phyloP scores from a whole-genome alignment of 2,329 filamentous ascomycete species.

The Onygenales sp. region DNA sequence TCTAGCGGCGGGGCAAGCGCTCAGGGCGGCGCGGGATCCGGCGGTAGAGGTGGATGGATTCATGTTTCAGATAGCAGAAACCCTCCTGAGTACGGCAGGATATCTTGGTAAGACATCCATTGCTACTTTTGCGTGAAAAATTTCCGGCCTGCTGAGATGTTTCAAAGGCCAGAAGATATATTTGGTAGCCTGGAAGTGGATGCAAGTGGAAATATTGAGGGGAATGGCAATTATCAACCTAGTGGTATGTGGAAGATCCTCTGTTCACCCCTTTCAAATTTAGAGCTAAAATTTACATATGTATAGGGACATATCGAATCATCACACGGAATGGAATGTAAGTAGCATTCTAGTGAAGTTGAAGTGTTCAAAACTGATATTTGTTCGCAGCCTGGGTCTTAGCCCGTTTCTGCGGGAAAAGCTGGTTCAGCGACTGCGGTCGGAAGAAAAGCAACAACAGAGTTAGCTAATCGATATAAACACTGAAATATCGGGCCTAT shows the following conservation, averaged over 20 bases:
- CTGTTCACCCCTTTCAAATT: not conserved
- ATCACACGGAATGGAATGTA: slow-evolving; percentile 52
- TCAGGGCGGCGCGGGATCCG: slow-evolving; percentile 50
- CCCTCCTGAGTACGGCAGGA: slow-evolving; percentile 55
- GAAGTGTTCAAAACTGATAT: not conserved
- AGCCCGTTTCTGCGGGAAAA: slow-evolving; percentile 42
- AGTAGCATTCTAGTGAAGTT: slow-evolving; percentile 16
- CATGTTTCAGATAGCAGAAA: slow-evolving; percentile 53
- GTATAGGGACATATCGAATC: slow-evolving; percentile 47
- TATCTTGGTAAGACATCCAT: slow-evolving; percentile 39
- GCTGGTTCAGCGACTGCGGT: slow-evolving; percentile 37
- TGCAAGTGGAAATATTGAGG: slow-evolving; percentile 46
- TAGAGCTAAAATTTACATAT: not conserved
- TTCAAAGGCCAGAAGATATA: slow-evolving; percentile 50
- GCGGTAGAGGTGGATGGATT: slow-evolving; percentile 51
- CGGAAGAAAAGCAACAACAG: slow-evolving; percentile 21
- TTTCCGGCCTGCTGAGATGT: slow-evolving; percentile 8
- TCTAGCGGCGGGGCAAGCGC: slow-evolving; percentile 48
- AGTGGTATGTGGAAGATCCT: slow-evolving; percentile 34
- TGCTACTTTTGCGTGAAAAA: not conserved
- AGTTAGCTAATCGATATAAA: slow-evolving; percentile 3
- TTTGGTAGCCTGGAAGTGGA: slow-evolving; percentile 57
- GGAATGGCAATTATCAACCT: slow-evolving; percentile 48
- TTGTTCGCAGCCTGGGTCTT: slow-evolving; percentile 31
- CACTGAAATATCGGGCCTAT: too few relatives aligned